A percentile compares a stretch with the other conserved stretches of the same genome.
These are phyloP conservation scores for Cordyceps javanica DNA, from an alignment of 2,329 filamentous ascomycete genomes.

Conservation along the genomic window DNA sequence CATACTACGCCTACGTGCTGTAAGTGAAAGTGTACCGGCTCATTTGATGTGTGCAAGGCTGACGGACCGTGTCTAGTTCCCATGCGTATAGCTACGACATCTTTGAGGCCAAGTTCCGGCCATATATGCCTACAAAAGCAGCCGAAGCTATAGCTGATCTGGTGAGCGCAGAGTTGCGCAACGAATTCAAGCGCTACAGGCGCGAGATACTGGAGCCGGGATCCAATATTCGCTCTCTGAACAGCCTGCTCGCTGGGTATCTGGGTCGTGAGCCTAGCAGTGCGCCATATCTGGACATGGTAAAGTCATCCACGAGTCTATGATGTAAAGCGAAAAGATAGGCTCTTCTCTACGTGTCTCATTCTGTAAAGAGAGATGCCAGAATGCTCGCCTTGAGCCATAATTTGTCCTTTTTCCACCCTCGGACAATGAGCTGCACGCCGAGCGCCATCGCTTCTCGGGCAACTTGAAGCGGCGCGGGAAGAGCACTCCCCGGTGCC, in stretches of 20 bases:
- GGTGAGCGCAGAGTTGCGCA: no score
- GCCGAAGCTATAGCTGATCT: no score
- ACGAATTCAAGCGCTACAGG: no score
- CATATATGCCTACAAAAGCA: no score
- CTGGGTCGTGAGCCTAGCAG: background rate
- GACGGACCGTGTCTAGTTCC: no score
- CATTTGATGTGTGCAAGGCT: no score
- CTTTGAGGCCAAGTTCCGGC: no score
- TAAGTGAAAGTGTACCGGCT: no score
- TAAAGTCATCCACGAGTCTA: background rate
- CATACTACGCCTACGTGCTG: no score
- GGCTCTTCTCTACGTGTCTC: background rate
- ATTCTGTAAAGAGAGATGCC: background rate
- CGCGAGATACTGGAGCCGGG: slow-evolving; percentile 38
- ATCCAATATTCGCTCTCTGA: background rate
- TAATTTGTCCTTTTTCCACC: slow-evolving; percentile 2
- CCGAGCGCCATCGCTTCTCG: slow-evolving; percentile 1
- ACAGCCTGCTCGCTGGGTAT: background rate
- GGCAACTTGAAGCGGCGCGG: slow-evolving; percentile 1
- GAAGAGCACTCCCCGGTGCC: background rate
- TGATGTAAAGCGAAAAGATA: background rate
- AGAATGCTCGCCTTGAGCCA: slow-evolving; percentile 8
- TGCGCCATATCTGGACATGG: background rate
- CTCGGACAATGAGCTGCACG: background rate
- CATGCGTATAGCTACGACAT: no score